Base-by-base conservation (phyloP, 768 basidiomycete species). In the Rhizopogon sp. region DNA sequence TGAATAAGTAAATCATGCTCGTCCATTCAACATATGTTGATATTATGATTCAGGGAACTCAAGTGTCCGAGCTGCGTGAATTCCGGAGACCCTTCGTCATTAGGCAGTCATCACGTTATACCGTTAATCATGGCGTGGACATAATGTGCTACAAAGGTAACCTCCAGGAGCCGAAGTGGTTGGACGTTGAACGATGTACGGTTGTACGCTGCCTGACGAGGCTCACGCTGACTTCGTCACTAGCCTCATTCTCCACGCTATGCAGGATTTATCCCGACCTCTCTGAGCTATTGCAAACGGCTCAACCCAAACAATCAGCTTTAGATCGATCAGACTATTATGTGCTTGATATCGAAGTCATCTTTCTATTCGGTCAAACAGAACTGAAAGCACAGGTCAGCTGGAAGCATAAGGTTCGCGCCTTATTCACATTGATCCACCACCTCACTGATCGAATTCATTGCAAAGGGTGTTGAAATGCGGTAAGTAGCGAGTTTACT, bases 351-450 rank as follows among this genome's bases (percentile, higher is more conserved):
- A 75, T 62, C 44, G 64, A 71, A 8, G 59, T 77, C 6, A 60
- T 74, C 22, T 42, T 77, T 8, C 57, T 65, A 8, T 72, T 73
- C 31, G 76, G 76, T 0, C 43, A 65, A 22, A 73, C 75, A 0
- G 76, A 77, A 49, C 59, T 76, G 41, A 74, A 73, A 57, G 76
- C 74, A 0, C 70, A 74, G 35, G 64, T 75, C 33, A 60, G 66
- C 3, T 77, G 76, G 76, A 56, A 59, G 20, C 70, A 76, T 31
- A 64, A 66, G 60, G 74, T 76, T 50, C 17, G 57, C 39, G 7
- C 10, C 11, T 55, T 37, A 7, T 42, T 50, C 37, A 10, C 8
- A 3, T 22, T 8, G 31, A 28, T 17, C 7, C 8, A 40, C 39
- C 16, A 10, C 20, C 14, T 35, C 8, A 29, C 35, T 40, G 45